These are phyloP conservation scores for Lumnitzera littorea DNA, from an alignment of 345 rosid genomes.

Conservation along the genomic window DNA sequence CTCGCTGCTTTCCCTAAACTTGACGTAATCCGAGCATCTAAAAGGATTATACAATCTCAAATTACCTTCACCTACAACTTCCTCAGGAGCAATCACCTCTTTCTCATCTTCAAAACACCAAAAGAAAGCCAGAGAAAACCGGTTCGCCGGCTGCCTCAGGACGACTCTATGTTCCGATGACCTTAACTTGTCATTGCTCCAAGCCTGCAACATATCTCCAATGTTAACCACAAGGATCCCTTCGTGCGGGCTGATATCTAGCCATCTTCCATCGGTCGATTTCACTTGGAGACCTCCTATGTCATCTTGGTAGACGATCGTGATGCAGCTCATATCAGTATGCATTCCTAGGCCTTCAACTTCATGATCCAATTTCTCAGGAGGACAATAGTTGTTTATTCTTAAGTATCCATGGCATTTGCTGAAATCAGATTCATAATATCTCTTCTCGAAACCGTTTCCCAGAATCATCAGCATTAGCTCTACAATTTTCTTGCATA, in stretches of 20 bases:
- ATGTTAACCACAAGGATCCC: slow-evolving; percentile 61
- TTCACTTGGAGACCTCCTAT: slow-evolving; percentile 78
- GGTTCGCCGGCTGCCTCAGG: slow-evolving; percentile 27
- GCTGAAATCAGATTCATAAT: slow-evolving; percentile 36
- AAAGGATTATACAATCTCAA: slow-evolving; percentile 42
- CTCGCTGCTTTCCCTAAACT: slow-evolving; percentile 53
- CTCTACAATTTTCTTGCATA: slow-evolving; percentile 45
- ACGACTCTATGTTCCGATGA: slow-evolving; percentile 78
- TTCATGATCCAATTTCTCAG: slow-evolving; percentile 29
- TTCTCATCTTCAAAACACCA: slow-evolving; percentile 74
- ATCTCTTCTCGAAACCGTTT: slow-evolving; percentile 29
- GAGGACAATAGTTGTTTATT: slow-evolving; percentile 57
- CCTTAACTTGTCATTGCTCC: slow-evolving; percentile 65
- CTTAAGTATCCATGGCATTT: slow-evolving; percentile 69
- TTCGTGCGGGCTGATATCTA: slow-evolving; percentile 46
- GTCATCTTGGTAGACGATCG: slow-evolving; percentile 63
- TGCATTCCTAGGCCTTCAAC: slow-evolving; percentile 81
- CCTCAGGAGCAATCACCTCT: slow-evolving; percentile 46
- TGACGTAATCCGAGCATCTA: slow-evolving; percentile 48
- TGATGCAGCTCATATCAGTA: slow-evolving; percentile 85
- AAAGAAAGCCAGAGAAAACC: slow-evolving; percentile 61
- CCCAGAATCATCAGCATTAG: slow-evolving; percentile 46
- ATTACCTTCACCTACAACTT: slow-evolving; percentile 43
- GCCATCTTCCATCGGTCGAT: slow-evolving; percentile 47
- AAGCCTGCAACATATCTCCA: slow-evolving; percentile 80